Base-by-base conservation (phyloP, 805 yeast genomes). In the Cyberlindnera bimundalis region DNA sequence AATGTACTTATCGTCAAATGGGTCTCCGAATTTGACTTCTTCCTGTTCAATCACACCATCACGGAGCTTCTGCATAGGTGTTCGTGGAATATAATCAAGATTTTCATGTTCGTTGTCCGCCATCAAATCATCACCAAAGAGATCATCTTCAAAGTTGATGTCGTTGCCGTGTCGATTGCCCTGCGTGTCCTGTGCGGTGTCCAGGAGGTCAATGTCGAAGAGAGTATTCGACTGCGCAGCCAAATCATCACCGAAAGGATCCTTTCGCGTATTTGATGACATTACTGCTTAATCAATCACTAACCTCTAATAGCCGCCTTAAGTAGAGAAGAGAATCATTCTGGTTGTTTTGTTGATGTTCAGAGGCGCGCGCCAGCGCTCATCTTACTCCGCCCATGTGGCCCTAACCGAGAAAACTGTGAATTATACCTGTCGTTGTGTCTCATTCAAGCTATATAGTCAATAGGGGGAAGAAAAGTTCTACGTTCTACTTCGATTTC, bases 191-290 rank as follows among this genome's bases (percentile, higher is more conserved):
- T 19, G 16, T 16, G n/a, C 13, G 11, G 37, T 14, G 15, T 29
- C 41, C 52, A 66, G 47, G 35, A 67, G 54, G 43, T 67, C 71
- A 16, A 68, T 58, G 46, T 68, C 73, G 39, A 67, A 68, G 18
- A 68, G 51, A 25, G 70, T 62, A 42, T 63, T 59, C 11, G 29
- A 35, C 30, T 29, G 38, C 23, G 27, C 37, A 17, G 31, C 24
- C 11, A 25, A 19, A 2, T 26, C 13, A 27, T 20, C 40, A 2
- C 21, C 42, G 26, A 43, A 37, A 6, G 42, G 45, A 34, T 38
- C 33, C 33, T 14, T 33, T 25, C 39, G n/a, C 11, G 44, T 12
- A 27, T 20, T 20, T 3, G 15, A 26, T 8, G n/a, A 8, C 15
- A 15, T 29, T 29, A 20, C n/a, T n/a, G n/a, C n/a, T n/a, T n/a